Base-by-base conservation (phyloP, 2,329 filamentous ascomycete genomes). In the Lasiodiplodia theobromae region DNA sequence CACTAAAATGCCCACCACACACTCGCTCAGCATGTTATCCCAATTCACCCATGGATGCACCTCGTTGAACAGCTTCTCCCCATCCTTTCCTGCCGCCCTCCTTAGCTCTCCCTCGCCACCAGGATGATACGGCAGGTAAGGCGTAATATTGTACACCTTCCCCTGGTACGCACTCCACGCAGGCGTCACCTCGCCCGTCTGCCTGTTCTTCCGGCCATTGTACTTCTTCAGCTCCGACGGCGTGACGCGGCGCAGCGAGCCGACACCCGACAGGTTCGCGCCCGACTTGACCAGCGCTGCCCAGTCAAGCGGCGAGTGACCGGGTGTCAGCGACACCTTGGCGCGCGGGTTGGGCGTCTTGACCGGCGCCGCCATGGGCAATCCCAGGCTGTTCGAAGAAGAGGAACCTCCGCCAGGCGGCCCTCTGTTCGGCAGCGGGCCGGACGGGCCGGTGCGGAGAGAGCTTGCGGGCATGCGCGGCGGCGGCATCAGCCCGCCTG, bases 231-330 rank as follows among this genome's bases (percentile, higher is more conserved):
- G 85, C 86, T 93, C 88, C 5, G 89, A 90, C 1, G 95, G 94
- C 6, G 94, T 92, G 44, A 99, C 93, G 56, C 92, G 89, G 52
- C 92, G 82, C 71, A 71, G 86, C 73, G 70, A 91, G 72, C 81
- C 75, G 0, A 89, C 83, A 21, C 82, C 83, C 10, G 82, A 78
- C 1, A 85, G 73, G 67, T 84, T 84, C 63, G 74, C 74, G 49
- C 88, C 88, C n/a, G 91, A 90, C 31, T 94, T 87, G 71, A 93
- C 90, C 1, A 97, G 87, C 6, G 91, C 89, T 14, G 96, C 96
- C 96, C 96, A 99, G 86, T 99, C 96, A 14, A 99, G 89, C 0
- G 96, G 95, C 2, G 93, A 97, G 83, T 95, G 94, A 38, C 96
- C 95, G 0, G 96, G 96, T n/a, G 89, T 87, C 4, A 99, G 88